Conservation (phyloP, 2,329 filamentous ascomycete species). For the Cladosporium halotolerans region DNA sequence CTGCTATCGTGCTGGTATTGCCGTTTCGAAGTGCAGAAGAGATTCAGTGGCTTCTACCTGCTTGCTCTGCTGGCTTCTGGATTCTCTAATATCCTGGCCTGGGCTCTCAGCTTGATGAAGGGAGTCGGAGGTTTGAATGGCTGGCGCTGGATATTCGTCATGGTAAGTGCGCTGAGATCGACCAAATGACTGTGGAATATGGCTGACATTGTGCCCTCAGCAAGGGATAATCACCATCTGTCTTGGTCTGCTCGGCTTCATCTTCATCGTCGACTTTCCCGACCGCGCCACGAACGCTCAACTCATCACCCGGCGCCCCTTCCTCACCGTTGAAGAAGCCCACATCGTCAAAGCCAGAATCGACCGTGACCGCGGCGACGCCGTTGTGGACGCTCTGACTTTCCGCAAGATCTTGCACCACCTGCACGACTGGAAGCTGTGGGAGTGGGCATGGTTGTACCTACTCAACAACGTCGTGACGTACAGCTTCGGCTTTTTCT, state of each 20-base stretch:
- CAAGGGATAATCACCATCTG: slow-evolving; percentile 19
- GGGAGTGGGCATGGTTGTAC: slow-evolving; percentile 50
- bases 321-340: slow-evolving; percentile 15
- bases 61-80: slow-evolving; percentile 44
- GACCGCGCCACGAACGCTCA: slow-evolving; percentile 19
- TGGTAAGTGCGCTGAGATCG: slow-evolving; percentile 15
- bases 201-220: neutral
- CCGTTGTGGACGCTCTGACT: slow-evolving; percentile 7
- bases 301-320: slow-evolving; percentile 14
- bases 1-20: slow-evolving; percentile 56
- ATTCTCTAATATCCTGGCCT: slow-evolving; percentile 40
- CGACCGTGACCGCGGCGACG: slow-evolving; percentile 12
- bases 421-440: slow-evolving; percentile 46
- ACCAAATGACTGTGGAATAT: neutral
- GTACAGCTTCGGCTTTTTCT: slow-evolving; percentile 67
- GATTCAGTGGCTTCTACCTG: slow-evolving; percentile 41
- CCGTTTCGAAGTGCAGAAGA: slow-evolving; percentile 7
- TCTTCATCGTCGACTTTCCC: slow-evolving; percentile 15
- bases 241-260: slow-evolving; percentile 1
- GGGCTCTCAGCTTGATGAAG: slow-evolving; percentile 34
- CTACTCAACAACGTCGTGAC: slow-evolving; percentile 62
- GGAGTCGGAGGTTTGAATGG: slow-evolving; percentile 35
- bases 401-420: slow-evolving; percentile 42
- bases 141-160: slow-evolving; percentile 45
- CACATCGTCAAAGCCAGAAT: slow-evolving; percentile 12